phyloP scores from a whole-genome alignment of 2,329 filamentous ascomycete genomes.

The Tricladium varicosporioides region DNA sequence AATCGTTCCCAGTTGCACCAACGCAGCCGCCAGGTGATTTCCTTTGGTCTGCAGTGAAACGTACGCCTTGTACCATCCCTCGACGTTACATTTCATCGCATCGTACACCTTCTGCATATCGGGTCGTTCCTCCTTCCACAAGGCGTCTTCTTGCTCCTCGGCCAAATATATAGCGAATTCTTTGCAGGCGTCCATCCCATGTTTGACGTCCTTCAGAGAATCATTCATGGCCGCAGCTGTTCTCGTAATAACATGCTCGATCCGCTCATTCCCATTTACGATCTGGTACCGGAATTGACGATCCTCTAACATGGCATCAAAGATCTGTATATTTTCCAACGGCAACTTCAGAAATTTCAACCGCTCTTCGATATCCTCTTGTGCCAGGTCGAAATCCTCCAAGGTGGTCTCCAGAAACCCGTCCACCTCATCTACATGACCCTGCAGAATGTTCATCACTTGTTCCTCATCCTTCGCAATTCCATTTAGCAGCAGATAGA shows the following conservation, averaged over 20 bases:
- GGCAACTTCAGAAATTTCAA: slow-evolving; percentile 79
- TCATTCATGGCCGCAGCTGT: slow-evolving; percentile 76
- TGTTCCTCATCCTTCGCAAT: slow-evolving; percentile 87
- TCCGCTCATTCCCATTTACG: slow-evolving; percentile 82
- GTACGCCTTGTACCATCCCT: slow-evolving; percentile 84
- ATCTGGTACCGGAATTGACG: slow-evolving; percentile 79
- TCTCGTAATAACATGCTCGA: slow-evolving; percentile 82
- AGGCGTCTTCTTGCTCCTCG: slow-evolving; percentile 59
- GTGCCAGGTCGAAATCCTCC: slow-evolving; percentile 79
- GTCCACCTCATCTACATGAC: slow-evolving; percentile 92
- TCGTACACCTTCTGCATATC: slow-evolving; percentile 71
- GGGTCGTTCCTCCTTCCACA: slow-evolving; percentile 58
- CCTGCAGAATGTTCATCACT: slow-evolving; percentile 84
- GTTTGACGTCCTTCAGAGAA: slow-evolving; percentile 73
- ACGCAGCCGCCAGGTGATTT: slow-evolving; percentile 64
- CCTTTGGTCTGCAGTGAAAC: slow-evolving; percentile 72
- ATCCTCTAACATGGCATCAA: slow-evolving; percentile 86
- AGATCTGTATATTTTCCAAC: slow-evolving; percentile 76
- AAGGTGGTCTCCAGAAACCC: slow-evolving; percentile 82
- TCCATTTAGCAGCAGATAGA: slow-evolving; percentile 80
- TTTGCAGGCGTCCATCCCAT: slow-evolving; percentile 72
- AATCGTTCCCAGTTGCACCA: slow-evolving; percentile 72
- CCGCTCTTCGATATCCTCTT: slow-evolving; percentile 75
- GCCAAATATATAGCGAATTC: slow-evolving; percentile 76
- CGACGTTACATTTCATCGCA: slow-evolving; percentile 89